A percentile compares a stretch with the other conserved stretches of the same genome.
Evolutionary conservation across 2,329 filamentous ascomycete species (phyloP).

Genomic region (Truncatella angustata): DNA sequence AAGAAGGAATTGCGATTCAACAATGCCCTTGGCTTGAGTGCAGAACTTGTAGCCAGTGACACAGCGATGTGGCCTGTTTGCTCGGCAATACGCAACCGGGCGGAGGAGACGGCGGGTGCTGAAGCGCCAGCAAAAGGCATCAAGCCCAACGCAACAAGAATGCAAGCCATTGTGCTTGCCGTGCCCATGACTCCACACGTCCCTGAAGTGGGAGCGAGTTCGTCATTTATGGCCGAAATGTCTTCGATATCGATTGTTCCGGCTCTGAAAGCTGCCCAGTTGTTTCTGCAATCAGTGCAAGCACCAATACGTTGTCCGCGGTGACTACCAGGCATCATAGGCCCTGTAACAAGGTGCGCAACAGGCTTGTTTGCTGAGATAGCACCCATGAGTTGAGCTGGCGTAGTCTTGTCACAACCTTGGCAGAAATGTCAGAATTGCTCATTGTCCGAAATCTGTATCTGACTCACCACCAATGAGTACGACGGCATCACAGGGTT

Average conservation of each 20-base stretch:
- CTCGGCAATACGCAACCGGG: conserved; percentile 78
- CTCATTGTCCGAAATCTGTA: background rate
- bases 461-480: conserved; percentile 58
- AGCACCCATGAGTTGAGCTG: conserved; percentile 73
- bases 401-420: conserved; percentile 74
- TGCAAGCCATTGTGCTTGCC: conserved; percentile 84
- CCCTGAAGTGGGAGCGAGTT: conserved; percentile 71
- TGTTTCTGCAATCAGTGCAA: conserved; percentile 72
- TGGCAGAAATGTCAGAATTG: background rate
- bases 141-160: conserved; percentile 79
- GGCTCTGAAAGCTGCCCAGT: conserved; percentile 68
- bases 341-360: conserved; percentile 66
- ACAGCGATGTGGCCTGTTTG: conserved; percentile 71
- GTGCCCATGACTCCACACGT: conserved; percentile 93
- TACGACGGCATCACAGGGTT: conserved; percentile 67
- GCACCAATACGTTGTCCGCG: conserved; percentile 65
- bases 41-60: conserved; percentile 58
- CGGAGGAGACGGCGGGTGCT: conserved; percentile 73
- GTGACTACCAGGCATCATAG: conserved; percentile 73
- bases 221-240: conserved; percentile 68
- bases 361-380: conserved; percentile 73
- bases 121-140: conserved; percentile 75
- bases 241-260: conserved; percentile 69
- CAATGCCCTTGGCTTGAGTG: conserved; percentile 65
- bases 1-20: conserved; percentile 75